Conservation (phyloP, 2,329 filamentous ascomycete species). For the Tricladium varicosporioides region DNA sequence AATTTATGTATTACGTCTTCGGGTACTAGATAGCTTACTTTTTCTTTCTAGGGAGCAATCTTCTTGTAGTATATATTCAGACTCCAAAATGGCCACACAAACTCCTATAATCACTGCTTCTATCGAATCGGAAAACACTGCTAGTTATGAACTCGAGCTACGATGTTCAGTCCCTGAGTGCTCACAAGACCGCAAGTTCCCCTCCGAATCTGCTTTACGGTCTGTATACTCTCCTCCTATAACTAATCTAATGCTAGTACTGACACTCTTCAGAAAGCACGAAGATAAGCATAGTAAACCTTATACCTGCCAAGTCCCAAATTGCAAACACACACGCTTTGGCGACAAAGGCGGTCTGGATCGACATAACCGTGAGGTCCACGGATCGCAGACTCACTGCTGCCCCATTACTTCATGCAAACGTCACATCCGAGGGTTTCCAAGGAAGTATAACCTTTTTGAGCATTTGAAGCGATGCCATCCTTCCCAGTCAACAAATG, state of each 20-base stretch:
- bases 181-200: conserved; percentile 3
- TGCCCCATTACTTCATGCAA: conserved; percentile 19
- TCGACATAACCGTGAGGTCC: conserved; percentile 19
- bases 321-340: conserved; percentile 6
- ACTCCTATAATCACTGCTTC: not conserved
- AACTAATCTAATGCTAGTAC: not conserved
- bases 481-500: conserved; percentile 4
- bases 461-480: conserved; percentile 20
- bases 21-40: no score
- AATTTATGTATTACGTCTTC: no score
- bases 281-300: conserved; percentile 4
- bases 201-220: conserved; percentile 1
- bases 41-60: no score
- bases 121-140: not conserved
- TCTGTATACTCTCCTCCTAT: not conserved
- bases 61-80: no score
- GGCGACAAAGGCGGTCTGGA: conserved; percentile 16
- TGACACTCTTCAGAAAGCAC: conserved; percentile 1
- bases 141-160: not conserved
- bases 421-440: conserved; percentile 15
- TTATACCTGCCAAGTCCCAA: conserved; percentile 4
- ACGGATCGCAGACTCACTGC: conserved; percentile 11
- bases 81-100: no score
- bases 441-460: conserved; percentile 16
- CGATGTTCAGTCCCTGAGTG: conserved; percentile 1